Base-by-base conservation (phyloP, 208 protist species). In the Trypanosoma grayi region DNA sequence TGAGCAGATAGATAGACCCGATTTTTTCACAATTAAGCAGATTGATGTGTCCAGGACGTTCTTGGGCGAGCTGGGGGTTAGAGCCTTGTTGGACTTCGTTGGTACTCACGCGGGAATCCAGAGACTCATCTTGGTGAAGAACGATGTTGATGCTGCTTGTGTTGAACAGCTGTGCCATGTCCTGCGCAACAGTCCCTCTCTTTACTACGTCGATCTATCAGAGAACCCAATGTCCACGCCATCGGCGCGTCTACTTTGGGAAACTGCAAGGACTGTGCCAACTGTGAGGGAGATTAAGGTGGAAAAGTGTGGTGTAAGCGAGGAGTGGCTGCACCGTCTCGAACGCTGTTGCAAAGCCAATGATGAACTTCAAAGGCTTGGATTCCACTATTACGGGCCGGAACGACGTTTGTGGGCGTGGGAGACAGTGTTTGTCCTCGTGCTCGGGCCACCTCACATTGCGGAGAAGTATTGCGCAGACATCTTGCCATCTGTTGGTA, bases 41-140 rank as follows among this genome's bases (percentile, higher is more conserved):
- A 60, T 95, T 54, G 89, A 95, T 63, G 83, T 79, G 41, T 85
- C 85, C 0, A 46, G 81, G 45, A 95, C 83, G 11, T 87, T 91
- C 60, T 66, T 95, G 16, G 89, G 89, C 46, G 73, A 68, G 16
- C 65, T 77, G 9, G 89, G 89, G 14, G 75, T 86, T 7, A 78
- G 75, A 48, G 85, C 85, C 6, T 64, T 95, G 14, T 74, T 95
- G 1, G 71, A 83, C 52, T 82, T 91, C 56, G 72, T 86, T 20
- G 59, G 55, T 7, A 73, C 82, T 30, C 83, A 92, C 56, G 69
- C 76, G 20, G 75, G 81, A 40, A 40, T 95, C 39, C 67, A 73
- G 48, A 62, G 70, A 59, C 51, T 95, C 10, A 52, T 74, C 14
- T 64, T 95, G 31, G 65, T 54, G 34, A 74, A 87, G 59, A 92